phyloP scores from a whole-genome alignment of 139 green algal genomes.

The Chlorella sp. region DNA sequence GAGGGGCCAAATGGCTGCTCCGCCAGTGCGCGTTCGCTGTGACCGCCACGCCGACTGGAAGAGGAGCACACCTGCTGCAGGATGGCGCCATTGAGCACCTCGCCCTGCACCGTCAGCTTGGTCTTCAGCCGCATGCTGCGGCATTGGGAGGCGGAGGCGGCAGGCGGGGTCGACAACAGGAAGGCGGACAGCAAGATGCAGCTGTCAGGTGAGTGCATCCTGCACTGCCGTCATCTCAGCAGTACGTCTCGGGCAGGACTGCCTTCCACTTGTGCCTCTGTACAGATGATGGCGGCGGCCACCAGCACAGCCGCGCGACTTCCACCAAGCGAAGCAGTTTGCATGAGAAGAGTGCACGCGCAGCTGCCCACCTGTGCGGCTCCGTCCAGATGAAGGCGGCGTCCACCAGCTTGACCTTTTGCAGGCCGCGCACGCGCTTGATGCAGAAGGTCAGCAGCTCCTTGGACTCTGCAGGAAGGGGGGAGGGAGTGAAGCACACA shows the following conservation, averaged over 20 bases:
- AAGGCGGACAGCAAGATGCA: too few species aligned
- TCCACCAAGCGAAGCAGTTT: too few species aligned
- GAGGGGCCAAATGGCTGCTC: too few species aligned
- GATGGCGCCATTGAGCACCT: constrained; percentile 97
- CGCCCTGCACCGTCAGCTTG: constrained; percentile 95
- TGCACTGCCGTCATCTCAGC: too few species aligned
- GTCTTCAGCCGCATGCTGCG: constrained; percentile 91
- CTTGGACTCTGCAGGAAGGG: constrained; percentile 80
- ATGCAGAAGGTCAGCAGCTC: constrained; percentile 98
- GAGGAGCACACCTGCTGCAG: constrained; percentile 74
- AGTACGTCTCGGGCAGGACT: too few species aligned
- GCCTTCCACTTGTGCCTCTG: too few species aligned
- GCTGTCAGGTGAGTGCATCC: too few species aligned
- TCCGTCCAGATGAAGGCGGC: constrained; percentile 99
- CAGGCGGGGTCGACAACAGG: too few species aligned
- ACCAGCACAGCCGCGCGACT: neutral
- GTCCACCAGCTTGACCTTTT: constrained; percentile 96
- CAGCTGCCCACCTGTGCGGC: constrained; percentile 81
- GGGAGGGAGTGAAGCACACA: neutral
- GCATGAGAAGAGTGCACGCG: too few species aligned
- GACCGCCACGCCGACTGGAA: too few species aligned
- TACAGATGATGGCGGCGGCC: too few species aligned
- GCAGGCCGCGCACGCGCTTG: constrained; percentile 92
- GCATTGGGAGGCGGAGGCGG: neutral
- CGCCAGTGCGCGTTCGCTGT: too few species aligned